Evolutionary conservation across 495 filamentous ascomycete genomes (phyloP).

Genomic region (Xylaria grammica): DNA sequence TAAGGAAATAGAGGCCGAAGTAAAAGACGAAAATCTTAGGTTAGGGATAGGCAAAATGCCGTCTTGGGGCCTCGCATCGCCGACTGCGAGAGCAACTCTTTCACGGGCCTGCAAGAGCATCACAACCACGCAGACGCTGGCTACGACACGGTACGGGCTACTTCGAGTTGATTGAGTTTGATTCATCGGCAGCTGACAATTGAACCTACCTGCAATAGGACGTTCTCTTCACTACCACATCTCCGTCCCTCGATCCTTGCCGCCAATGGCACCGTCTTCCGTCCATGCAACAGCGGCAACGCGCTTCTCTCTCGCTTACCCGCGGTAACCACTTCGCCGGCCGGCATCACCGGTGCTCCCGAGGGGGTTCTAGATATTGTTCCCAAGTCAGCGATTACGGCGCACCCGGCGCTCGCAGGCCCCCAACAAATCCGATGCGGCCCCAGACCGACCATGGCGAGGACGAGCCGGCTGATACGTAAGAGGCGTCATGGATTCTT

Average conservation of each 20-base stretch:
- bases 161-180: not conserved
- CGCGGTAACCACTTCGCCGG: slow-evolving; percentile 17
- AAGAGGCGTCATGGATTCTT: slow-evolving; percentile 55
- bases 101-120: slow-evolving; percentile 6
- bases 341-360: slow-evolving; percentile 10
- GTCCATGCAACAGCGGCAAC: slow-evolving; percentile 23
- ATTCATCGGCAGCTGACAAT: not conserved
- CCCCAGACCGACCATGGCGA: slow-evolving; percentile 50
- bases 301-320: slow-evolving; percentile 22
- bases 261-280: slow-evolving; percentile 35
- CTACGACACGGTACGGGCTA: slow-evolving; percentile 20
- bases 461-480: slow-evolving; percentile 50
- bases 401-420: slow-evolving; percentile 46
- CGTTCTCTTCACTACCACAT: slow-evolving; percentile 47
- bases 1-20: not conserved
- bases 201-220: slow-evolving; percentile 24
- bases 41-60: slow-evolving; percentile 12
- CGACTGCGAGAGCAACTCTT: slow-evolving; percentile 18
- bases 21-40: not conserved
- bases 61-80: slow-evolving; percentile 14
- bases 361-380: slow-evolving; percentile 41
- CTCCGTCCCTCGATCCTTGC: slow-evolving; percentile 44
- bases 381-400: slow-evolving; percentile 40
- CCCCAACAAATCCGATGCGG: slow-evolving; percentile 50
- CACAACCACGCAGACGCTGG: slow-evolving; percentile 10